Conservation (phyloP, 2,329 filamentous ascomycete genomes). For the Huntiella abstrusa region DNA sequence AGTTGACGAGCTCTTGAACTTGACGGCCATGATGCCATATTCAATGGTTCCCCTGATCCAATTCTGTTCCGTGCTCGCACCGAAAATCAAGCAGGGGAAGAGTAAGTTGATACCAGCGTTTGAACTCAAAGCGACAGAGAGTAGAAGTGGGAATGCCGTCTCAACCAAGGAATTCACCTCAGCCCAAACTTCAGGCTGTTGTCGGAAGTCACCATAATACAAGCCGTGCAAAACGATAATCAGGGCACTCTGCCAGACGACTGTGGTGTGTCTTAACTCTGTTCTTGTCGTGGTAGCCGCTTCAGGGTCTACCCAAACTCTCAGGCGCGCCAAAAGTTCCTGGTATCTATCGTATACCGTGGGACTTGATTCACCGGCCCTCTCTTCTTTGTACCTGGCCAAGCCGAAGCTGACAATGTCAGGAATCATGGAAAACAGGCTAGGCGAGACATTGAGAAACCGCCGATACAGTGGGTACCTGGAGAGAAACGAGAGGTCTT, state of each 20-base stretch:
- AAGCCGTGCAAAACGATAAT: conserved; percentile 8
- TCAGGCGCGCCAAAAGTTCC: conserved; percentile 2
- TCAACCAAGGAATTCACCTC: conserved; percentile 6
- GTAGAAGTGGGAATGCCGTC: conserved; percentile 8
- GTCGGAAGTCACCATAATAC: conserved; percentile 7
- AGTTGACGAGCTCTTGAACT: conserved; percentile 10
- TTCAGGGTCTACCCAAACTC: conserved; percentile 6
- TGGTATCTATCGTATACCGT: conserved; percentile 7
- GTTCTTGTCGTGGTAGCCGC: conserved; percentile 7
- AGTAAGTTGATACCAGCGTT: conserved; percentile 10
- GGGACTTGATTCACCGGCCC: conserved; percentile 1
- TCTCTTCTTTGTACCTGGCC: conserved; percentile 6
- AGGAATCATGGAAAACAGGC: conserved; percentile 8
- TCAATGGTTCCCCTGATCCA: conserved; percentile 8
- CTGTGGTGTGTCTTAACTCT: conserved; percentile 8
- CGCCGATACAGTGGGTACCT: conserved; percentile 3
- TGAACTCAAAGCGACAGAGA: conserved; percentile 9
- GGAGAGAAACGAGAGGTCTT: conserved; percentile 5
- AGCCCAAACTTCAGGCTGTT: conserved; percentile 3
- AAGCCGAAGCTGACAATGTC: conserved; percentile 7
- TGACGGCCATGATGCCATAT: conserved; percentile 10
- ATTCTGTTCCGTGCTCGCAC: conserved; percentile 9
- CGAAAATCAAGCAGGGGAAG: conserved; percentile 9
- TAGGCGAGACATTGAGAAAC: conserved; percentile 7
- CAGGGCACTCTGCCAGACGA: conserved; percentile 8